phyloP scores from a whole-genome alignment of 192 early-diverging fungal species.

The Funneliformis mosseae region DNA sequence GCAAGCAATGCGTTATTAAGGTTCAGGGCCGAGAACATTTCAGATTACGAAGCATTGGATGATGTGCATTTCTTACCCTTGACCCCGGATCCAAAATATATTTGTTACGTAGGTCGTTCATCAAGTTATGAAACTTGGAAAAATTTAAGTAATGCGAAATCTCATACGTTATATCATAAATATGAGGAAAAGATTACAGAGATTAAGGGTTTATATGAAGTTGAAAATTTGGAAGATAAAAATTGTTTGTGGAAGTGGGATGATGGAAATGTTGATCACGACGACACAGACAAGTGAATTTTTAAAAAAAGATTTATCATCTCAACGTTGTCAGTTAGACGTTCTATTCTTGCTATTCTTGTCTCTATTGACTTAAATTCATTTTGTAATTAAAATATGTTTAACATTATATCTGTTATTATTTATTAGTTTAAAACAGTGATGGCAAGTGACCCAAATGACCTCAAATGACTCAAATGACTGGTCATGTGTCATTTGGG shows the following conservation, averaged over 20 bases:
- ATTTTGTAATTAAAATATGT: too few species aligned
- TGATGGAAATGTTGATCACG: background rate
- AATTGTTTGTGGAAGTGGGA: background rate
- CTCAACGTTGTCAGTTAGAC: too few species aligned
- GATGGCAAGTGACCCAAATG: too few species aligned
- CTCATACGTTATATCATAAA: background rate
- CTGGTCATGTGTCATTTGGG: too few species aligned
- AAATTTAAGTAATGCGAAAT: background rate
- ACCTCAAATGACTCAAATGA: too few species aligned
- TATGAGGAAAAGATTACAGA: background rate
- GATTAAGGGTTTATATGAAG: background rate
- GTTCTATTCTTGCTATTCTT: too few species aligned
- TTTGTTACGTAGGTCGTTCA: background rate
- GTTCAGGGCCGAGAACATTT: background rate
- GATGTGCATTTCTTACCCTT: background rate
- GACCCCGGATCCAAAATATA: background rate
- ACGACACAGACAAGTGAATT: background rate
- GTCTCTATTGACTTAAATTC: too few species aligned
- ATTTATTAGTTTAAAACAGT: too few species aligned
- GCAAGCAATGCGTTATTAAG: background rate
- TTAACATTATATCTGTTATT: too few species aligned
- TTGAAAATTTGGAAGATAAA: background rate
- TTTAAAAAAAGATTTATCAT: too few species aligned
- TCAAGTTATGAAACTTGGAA: background rate
- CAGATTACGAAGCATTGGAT: background rate